Evolutionary conservation across 768 basidiomycete species (phyloP).

Genomic region (Suillus fuscotomentosus): DNA sequence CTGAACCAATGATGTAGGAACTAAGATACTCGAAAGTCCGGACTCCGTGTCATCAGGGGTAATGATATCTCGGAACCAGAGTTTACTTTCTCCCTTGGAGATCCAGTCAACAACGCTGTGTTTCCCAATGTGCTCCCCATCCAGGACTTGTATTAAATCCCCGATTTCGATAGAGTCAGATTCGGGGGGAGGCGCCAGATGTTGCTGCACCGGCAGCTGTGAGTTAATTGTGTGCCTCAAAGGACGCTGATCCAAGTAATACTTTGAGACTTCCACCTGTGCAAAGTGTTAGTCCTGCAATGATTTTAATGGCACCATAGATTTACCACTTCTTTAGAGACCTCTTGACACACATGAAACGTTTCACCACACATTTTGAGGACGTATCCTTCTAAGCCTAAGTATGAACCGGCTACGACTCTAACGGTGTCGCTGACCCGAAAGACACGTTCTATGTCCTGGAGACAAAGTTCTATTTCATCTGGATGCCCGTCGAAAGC

Average conservation of each 20-base stretch:
- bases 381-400: not conserved
- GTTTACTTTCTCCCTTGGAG: no score
- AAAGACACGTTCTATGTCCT: not conserved
- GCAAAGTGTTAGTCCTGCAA: no score
- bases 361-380: not conserved
- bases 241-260: not conserved
- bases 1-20: not conserved
- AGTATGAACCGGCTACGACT: not conserved
- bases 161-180: not conserved
- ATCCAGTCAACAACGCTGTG: no score
- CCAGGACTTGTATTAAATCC: no score
- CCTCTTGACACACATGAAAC: not conserved
- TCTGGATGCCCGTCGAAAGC: not conserved
- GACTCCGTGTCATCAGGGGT: no score
- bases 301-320: no score
- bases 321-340: not conserved
- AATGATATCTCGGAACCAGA: not conserved
- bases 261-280: not conserved
- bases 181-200: not conserved
- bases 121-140: no score
- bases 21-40: not conserved
- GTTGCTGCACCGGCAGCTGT: not conserved
- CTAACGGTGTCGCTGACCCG: not conserved
- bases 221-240: not conserved
- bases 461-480: not conserved